Percentiles rank a stretch among this genome's conserved stretches.
phyloP scores from a whole-genome alignment of 176 grass and related monocot genomes.

The Poa annua region DNA sequence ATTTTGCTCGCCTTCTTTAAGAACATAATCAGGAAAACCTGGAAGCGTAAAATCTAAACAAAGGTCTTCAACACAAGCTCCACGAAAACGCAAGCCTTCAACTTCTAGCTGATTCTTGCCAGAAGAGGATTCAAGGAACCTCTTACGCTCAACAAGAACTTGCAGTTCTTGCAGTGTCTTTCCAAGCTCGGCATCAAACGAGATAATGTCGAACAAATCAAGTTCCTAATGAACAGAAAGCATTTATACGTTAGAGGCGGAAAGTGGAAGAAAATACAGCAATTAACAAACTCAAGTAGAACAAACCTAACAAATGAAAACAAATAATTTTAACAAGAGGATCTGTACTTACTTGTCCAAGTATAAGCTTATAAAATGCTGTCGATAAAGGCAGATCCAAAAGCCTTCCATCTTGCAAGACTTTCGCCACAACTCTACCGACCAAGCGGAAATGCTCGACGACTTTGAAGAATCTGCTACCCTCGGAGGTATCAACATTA shows the following conservation, averaged over 20 bases:
- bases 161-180: conserved; percentile 86
- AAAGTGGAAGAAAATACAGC: not conserved
- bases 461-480: conserved; percentile 62
- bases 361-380: conserved; percentile 83
- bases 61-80: conserved; percentile 66
- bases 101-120: conserved; percentile 50
- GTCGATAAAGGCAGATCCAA: conserved; percentile 83
- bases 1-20: conserved; percentile 68
- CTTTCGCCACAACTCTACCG: conserved; percentile 84
- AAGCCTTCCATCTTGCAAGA: conserved; percentile 89
- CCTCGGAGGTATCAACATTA: conserved; percentile 42
- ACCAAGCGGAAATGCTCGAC: conserved; percentile 69
- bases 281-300: conserved; percentile 29
- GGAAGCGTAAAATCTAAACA: conserved; percentile 93
- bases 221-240: conserved; percentile 65
- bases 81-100: conserved; percentile 60
- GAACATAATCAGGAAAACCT: conserved; percentile 85
- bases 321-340: conserved; percentile 15
- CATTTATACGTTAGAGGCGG: not conserved
- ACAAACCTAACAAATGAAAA: conserved; percentile 30
- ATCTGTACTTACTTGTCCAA: conserved; percentile 67
- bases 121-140: conserved; percentile 51
- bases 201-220: conserved; percentile 85
- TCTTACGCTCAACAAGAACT: conserved; percentile 70
- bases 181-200: conserved; percentile 78